A percentile compares a stretch with the other conserved stretches of the same genome.
Evolutionary conservation across 805 yeast species (phyloP).

Genomic region (Candida silvicultrix): DNA sequence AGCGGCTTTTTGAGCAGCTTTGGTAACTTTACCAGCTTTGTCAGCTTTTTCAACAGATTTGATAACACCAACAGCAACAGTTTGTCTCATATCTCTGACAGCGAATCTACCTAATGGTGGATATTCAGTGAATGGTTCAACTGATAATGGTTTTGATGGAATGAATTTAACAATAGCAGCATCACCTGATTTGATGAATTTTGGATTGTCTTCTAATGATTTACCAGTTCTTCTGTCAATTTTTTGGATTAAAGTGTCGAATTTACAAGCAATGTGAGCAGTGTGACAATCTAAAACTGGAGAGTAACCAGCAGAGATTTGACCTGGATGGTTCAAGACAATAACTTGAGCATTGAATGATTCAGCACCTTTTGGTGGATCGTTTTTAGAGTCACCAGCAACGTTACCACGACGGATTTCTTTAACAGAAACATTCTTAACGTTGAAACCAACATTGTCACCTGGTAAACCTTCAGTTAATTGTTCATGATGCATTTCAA

Average conservation of each 20-base stretch:
- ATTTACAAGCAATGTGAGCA: constrained; percentile 89
- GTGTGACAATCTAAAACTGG: constrained; percentile 93
- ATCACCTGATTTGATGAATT: constrained; percentile 94
- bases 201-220: constrained; percentile 84
- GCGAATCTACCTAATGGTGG: constrained; percentile 99
- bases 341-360: constrained; percentile 87
- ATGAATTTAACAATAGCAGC: constrained; percentile 90
- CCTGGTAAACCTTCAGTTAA: constrained; percentile 68
- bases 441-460: constrained; percentile 94
- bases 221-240: constrained; percentile 95
- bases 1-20: constrained; percentile 60
- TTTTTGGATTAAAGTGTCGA: constrained; percentile 76
- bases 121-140: constrained; percentile 91
- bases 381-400: constrained; percentile 62
- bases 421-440: constrained; percentile 89
- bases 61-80: constrained; percentile 99
- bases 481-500: constrained; percentile 91
- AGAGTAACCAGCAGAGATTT: constrained; percentile 86
- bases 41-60: constrained; percentile 86
- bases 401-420: constrained; percentile 88
- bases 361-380: constrained; percentile 77
- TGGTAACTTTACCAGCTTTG: constrained; percentile 91
- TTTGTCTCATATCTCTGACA: constrained; percentile 99
- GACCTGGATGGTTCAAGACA: constrained; percentile 92
- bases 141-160: constrained; percentile 92